Evolutionary conservation across 2,329 filamentous ascomycete species (phyloP).

Genomic region (Arthrobotrys sphaeroides): DNA sequence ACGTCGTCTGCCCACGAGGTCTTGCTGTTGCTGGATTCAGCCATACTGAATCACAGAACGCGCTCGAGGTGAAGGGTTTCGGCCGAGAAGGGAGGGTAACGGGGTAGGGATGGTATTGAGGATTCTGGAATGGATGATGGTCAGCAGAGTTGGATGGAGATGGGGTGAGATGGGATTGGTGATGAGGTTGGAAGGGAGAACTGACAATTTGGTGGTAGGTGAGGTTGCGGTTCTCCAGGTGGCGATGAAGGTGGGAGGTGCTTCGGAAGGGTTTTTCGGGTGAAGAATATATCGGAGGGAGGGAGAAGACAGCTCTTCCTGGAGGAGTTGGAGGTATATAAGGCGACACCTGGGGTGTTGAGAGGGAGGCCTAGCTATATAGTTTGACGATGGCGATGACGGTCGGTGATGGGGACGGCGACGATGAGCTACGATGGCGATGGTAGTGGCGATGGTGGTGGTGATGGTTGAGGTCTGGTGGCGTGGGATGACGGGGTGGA

Average conservation of each 20-base stretch:
- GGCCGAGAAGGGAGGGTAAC: neutral
- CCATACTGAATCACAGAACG: conserved; percentile 49
- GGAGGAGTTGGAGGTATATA: neutral
- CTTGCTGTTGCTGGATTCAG: conserved; percentile 55
- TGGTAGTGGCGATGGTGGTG: neutral
- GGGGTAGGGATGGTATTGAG: neutral
- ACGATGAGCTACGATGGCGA: neutral
- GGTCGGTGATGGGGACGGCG: neutral
- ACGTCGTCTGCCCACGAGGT: conserved; percentile 63
- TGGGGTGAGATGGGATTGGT: too few relatives aligned
- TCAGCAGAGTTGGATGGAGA: neutral
- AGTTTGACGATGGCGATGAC: neutral
- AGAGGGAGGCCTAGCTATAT: neutral
- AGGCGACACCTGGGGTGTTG: neutral
- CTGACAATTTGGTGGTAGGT: neutral
- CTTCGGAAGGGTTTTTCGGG: neutral
- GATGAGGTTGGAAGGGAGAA: neutral
- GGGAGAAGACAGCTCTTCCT: neutral
- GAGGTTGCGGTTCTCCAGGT: neutral
- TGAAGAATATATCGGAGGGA: neutral
- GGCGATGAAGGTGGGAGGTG: neutral
- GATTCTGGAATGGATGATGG: neutral
- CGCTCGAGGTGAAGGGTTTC: conserved; percentile 42
- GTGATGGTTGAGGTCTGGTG: neutral
- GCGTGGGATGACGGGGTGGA: neutral